Conservation (phyloP, 371 early-diverging fungal species). For the Quaeritorhiza haematococci region DNA sequence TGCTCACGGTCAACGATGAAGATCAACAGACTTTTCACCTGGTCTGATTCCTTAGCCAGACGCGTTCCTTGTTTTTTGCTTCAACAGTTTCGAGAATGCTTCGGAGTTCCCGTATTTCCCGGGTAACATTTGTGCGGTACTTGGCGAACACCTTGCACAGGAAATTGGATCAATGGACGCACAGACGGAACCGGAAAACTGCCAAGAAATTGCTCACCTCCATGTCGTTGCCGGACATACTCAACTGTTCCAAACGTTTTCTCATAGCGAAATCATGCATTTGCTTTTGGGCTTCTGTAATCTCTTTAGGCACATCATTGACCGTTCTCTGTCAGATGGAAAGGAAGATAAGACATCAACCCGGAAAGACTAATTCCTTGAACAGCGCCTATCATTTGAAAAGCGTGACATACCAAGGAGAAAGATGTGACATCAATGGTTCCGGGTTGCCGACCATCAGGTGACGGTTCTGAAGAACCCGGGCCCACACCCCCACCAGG, state of each 20-base stretch:
- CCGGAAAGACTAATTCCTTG: too few relatives aligned
- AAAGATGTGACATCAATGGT: conserved; percentile 62
- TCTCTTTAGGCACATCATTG: conserved; percentile 42
- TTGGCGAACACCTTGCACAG: conserved; percentile 19
- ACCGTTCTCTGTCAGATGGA: conserved; percentile 12
- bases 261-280: conserved; percentile 26
- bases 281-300: conserved; percentile 57
- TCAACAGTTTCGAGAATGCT: conserved; percentile 72
- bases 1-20: too few relatives aligned
- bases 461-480: conserved; percentile 42
- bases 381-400: too few relatives aligned
- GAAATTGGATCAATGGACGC: too few relatives aligned
- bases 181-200: too few relatives aligned
- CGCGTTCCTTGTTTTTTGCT: conserved; percentile 76
- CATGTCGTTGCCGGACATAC: conserved; percentile 70
- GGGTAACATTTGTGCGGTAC: conserved; percentile 24
- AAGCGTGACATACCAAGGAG: conserved; percentile 46
- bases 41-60: conserved; percentile 77
- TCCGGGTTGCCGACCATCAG: conserved; percentile 58
- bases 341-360: too few relatives aligned
- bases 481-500: conserved; percentile 31
- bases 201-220: conserved; percentile 22
- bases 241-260: conserved; percentile 45
- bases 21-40: too few relatives aligned
- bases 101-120: conserved; percentile 67